Percentiles rank a stretch among this genome's conserved stretches.
These are phyloP conservation scores for Dillenia turbinata DNA, from an alignment of 164 flowering plant species.

Conservation along the genomic window DNA sequence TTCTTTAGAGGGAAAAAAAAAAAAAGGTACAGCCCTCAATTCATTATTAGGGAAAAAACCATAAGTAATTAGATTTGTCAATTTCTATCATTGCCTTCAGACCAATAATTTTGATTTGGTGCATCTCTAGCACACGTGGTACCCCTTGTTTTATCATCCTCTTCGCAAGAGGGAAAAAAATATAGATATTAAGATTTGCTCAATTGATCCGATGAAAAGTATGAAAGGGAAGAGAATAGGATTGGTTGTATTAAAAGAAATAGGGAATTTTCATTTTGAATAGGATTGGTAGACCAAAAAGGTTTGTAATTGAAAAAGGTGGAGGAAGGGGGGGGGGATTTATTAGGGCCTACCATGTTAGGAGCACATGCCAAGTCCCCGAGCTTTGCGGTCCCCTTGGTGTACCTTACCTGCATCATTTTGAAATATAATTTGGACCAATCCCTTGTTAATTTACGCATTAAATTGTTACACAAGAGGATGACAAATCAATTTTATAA, in stretches of 20 bases:
- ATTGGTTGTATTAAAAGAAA: not conserved
- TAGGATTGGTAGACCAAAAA: not conserved
- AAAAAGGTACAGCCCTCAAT: no score
- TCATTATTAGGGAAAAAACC: no score
- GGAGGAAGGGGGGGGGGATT: not conserved
- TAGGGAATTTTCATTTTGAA: not conserved
- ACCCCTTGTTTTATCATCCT: no score
- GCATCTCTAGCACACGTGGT: no score
- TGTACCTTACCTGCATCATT: conserved; percentile 13
- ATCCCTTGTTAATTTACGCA: not conserved
- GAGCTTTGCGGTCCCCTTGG: conserved; percentile 14
- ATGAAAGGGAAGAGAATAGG: no score
- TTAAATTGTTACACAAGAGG: not conserved
- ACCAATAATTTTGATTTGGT: no score
- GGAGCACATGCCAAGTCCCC: conserved; percentile 38
- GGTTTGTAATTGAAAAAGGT: not conserved
- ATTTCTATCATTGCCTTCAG: no score
- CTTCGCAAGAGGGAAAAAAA: no score
- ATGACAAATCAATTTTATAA: not conserved
- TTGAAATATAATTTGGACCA: conserved; percentile 1
- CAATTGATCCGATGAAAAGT: not conserved
- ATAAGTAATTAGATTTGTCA: no score
- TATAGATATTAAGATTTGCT: not conserved
- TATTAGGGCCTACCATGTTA: conserved; percentile 44
- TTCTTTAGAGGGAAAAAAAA: no score